These are phyloP conservation scores for Coccomyxa sp. DNA, from an alignment of 139 green algal species.

Conservation along the genomic window DNA sequence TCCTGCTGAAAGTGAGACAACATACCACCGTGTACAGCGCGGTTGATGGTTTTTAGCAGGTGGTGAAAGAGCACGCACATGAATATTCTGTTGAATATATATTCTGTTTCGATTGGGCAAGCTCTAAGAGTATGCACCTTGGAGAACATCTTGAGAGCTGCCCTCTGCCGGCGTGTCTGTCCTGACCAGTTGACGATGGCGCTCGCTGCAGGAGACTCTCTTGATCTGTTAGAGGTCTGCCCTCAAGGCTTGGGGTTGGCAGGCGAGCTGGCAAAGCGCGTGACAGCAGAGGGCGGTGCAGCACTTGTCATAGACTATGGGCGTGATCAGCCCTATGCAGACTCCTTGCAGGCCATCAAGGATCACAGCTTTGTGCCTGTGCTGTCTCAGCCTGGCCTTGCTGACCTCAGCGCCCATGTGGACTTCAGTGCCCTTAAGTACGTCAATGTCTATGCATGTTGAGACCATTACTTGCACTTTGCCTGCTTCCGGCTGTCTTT, in stretches of 20 bases:
- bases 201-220: too few species aligned
- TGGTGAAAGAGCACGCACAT: too few species aligned
- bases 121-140: background rate
- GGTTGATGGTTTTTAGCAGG: too few species aligned
- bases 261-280: slow-evolving; percentile 58
- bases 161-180: too few species aligned
- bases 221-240: slow-evolving; percentile 65
- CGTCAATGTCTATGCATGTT: background rate
- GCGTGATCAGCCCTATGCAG: slow-evolving; percentile 57
- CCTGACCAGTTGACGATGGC: too few species aligned
- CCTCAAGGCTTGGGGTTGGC: slow-evolving; percentile 62
- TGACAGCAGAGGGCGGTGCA: slow-evolving; percentile 68
- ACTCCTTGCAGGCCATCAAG: slow-evolving; percentile 67
- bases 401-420: slow-evolving; percentile 89
- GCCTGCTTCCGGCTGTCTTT: background rate
- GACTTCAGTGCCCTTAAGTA: slow-evolving; percentile 80
- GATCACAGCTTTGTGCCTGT: slow-evolving; percentile 57
- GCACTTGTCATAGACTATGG: slow-evolving; percentile 97
- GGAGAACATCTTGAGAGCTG: too few species aligned
- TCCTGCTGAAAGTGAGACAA: background rate
- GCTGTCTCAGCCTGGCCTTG: slow-evolving; percentile 70
- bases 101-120: too few species aligned
- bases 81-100: too few species aligned
- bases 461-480: background rate
- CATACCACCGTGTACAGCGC: background rate